Conservation (phyloP, 257 asterid genomes). For the Solanum paucissectum region DNA sequence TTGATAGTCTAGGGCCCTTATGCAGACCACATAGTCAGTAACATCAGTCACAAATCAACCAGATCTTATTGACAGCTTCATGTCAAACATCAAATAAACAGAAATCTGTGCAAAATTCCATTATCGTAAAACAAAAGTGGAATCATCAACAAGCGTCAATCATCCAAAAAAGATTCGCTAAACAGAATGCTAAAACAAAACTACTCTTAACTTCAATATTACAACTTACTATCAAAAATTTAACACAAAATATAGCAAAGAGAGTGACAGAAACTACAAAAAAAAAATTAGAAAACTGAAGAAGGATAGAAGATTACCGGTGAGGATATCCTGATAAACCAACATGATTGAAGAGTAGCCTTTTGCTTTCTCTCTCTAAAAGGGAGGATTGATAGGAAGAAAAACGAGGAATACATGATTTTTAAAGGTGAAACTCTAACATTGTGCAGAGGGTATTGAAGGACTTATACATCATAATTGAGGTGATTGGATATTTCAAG, state of each 20-base stretch:
- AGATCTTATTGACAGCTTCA: not conserved
- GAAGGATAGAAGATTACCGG: not conserved
- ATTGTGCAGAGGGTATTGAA: too few species aligned
- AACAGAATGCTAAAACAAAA: not conserved
- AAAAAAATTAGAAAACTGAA: not conserved
- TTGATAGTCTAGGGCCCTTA: not conserved
- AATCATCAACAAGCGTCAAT: not conserved
- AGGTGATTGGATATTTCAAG: too few species aligned
- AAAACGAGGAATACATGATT: too few species aligned
- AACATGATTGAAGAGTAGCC: constrained; percentile 21
- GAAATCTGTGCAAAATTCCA: not conserved
- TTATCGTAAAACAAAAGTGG: not conserved
- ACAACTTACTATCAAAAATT: not conserved
- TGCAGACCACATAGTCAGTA: not conserved
- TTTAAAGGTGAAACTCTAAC: too few species aligned
- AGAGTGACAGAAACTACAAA: not conserved
- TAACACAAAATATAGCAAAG: not conserved
- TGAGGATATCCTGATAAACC: constrained; percentile 60
- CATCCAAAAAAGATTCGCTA: not conserved
- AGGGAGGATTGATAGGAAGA: not conserved
- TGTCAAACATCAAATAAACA: not conserved
- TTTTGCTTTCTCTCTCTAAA: not conserved
- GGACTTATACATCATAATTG: too few species aligned
- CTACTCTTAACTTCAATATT: not conserved
- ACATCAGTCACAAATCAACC: not conserved